Conservation (phyloP, 352 stramenopile species). For the Phytophthora boehmeriae region DNA sequence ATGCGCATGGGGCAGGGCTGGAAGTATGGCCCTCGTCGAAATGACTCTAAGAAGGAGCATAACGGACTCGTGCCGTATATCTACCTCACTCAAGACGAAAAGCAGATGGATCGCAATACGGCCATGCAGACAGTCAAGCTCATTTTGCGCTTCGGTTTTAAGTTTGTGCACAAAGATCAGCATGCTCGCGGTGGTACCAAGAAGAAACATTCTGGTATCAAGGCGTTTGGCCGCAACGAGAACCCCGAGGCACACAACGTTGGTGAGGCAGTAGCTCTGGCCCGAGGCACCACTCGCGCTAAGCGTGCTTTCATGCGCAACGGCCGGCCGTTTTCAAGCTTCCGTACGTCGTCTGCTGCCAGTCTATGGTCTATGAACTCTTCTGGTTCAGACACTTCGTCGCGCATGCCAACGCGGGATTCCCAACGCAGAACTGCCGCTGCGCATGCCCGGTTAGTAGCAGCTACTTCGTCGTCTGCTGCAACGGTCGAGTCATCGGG, state of each 20-base stretch:
- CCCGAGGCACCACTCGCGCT: slow-evolving; percentile 47
- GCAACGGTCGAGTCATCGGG: slow-evolving; percentile 28
- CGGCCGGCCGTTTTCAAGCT: slow-evolving; percentile 31
- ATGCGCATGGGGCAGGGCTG: slow-evolving; percentile 84
- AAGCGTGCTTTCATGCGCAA: slow-evolving; percentile 64
- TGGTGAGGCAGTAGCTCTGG: slow-evolving; percentile 55
- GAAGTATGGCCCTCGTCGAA: slow-evolving; percentile 69
- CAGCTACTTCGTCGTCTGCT: slow-evolving; percentile 30
- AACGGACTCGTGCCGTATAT: slow-evolving; percentile 82
- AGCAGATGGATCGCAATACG: slow-evolving; percentile 88
- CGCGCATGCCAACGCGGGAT: slow-evolving; percentile 9
- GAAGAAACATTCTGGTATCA: slow-evolving; percentile 55
- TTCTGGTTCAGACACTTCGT: slow-evolving; percentile 24
- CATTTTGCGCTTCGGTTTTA: slow-evolving; percentile 75
- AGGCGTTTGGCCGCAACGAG: slow-evolving; percentile 69
- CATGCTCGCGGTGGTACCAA: slow-evolving; percentile 33
- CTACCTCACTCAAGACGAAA: slow-evolving; percentile 78
- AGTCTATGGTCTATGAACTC: slow-evolving; percentile 42
- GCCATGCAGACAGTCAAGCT: slow-evolving; percentile 82
- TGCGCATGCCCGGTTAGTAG: slow-evolving; percentile 30
- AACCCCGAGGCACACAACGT: slow-evolving; percentile 61
- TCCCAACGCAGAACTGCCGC: slow-evolving; percentile 20
- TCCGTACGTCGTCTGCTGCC: slow-evolving; percentile 29
- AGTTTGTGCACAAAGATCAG: slow-evolving; percentile 71
- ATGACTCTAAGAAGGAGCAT: slow-evolving; percentile 75